Conservation (phyloP, 176 grass and related monocot genomes). For the Musa acuminata region DNA sequence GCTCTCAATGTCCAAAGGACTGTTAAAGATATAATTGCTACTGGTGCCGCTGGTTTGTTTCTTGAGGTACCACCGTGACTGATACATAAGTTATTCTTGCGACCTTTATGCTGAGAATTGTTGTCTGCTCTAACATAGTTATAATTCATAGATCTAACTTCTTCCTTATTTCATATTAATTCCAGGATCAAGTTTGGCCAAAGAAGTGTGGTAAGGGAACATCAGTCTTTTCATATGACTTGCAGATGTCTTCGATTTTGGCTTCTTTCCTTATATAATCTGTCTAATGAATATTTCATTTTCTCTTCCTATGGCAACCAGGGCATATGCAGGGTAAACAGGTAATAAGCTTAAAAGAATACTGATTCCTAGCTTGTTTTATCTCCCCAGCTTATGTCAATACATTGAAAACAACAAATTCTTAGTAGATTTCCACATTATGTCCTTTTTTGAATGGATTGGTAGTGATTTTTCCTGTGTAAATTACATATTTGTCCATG, state of each 20-base stretch:
- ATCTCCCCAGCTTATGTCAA: background rate
- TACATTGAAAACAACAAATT: no score
- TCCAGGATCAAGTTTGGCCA: constrained; percentile 45
- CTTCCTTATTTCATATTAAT: constrained; percentile 1
- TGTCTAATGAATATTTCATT: background rate
- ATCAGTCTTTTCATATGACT: background rate
- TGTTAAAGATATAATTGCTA: constrained; percentile 37
- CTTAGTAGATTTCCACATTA: no score
- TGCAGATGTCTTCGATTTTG: no score
- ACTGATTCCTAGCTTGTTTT: background rate
- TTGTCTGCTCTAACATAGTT: background rate
- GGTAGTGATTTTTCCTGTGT: background rate
- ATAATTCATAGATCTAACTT: background rate
- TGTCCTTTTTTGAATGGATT: no score
- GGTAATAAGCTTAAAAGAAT: constrained; percentile 10
- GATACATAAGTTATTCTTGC: background rate
- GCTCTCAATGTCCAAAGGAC: constrained; percentile 41
- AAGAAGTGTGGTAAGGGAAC: constrained; percentile 49
- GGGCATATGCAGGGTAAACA: constrained; percentile 48
- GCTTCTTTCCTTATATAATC: background rate
- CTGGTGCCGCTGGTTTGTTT: constrained; percentile 44
- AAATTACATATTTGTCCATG: no score
- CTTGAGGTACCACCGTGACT: constrained; percentile 24
- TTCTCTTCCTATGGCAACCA: background rate
- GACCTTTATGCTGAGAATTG: background rate